These are phyloP conservation scores for Ganoderma lucidum DNA, from an alignment of 1,284 basidiomycete species.

Conservation along the genomic window DNA sequence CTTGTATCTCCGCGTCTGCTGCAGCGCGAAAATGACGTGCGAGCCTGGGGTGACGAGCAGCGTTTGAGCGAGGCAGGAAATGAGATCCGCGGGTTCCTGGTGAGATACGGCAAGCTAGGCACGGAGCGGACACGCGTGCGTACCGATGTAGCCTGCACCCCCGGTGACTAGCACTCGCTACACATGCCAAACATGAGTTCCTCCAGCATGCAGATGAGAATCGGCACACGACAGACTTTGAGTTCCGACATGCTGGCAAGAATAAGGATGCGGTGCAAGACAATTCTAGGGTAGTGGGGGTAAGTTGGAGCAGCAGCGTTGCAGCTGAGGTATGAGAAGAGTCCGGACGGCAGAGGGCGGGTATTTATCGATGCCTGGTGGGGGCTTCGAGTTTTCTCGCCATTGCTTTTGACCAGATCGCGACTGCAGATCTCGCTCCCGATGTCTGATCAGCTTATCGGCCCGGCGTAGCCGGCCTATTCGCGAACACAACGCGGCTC, in stretches of 20 bases:
- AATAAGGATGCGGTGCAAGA: neutral
- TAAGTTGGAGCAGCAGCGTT: neutral
- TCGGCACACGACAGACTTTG: conserved; percentile 46
- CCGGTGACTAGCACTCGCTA: conserved; percentile 83
- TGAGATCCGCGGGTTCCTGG: conserved; percentile 13
- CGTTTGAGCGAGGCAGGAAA: neutral
- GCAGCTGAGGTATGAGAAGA: neutral
- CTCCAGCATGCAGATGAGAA: neutral
- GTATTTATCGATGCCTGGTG: conserved; percentile 12
- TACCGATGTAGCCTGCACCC: conserved; percentile 88
- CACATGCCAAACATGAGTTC: conserved; percentile 16
- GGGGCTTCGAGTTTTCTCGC: neutral
- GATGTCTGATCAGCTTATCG: neutral
- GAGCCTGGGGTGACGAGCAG: conserved; percentile 65
- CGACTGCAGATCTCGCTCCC: neutral
- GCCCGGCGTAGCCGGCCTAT: neutral
- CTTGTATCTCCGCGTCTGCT: conserved; percentile 89
- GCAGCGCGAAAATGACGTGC: conserved; percentile 88
- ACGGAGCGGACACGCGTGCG: conserved; percentile 30
- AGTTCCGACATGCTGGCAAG: conserved; percentile 40
- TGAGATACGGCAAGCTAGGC: conserved; percentile 13
- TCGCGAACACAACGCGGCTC: neutral
- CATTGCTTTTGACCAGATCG: conserved; percentile 1
- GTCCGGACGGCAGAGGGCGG: too few species aligned
- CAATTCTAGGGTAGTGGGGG: neutral